Evolutionary conservation across 2,329 filamentous ascomycete species (phyloP).

Genomic region (Rosellinia necatrix): DNA sequence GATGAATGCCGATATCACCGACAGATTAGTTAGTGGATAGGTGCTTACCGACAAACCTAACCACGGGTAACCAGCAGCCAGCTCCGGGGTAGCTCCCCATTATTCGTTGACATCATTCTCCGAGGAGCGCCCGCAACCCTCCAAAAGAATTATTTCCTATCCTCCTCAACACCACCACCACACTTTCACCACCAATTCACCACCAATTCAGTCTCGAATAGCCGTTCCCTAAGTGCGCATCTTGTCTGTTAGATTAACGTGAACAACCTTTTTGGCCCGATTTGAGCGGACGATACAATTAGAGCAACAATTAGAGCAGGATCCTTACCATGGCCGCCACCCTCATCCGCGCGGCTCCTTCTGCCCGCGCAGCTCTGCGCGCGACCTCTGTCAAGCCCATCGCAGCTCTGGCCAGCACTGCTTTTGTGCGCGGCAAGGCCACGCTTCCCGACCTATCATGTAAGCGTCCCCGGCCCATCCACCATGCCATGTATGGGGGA

Average conservation of each 20-base stretch:
- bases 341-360: slow-evolving; percentile 72
- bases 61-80: too few species aligned
- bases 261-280: not conserved
- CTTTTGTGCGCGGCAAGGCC: slow-evolving; percentile 84
- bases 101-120: slow-evolving; percentile 21
- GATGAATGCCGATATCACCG: slow-evolving; percentile 1
- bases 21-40: not conserved
- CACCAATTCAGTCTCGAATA: slow-evolving; percentile 1
- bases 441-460: slow-evolving; percentile 88
- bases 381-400: slow-evolving; percentile 61
- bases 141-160: not conserved
- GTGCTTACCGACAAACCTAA: too few species aligned
- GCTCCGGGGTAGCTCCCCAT: slow-evolving; percentile 4
- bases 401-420: slow-evolving; percentile 71
- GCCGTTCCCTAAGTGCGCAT: too few species aligned
- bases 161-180: not conserved
- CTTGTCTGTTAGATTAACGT: too few species aligned
- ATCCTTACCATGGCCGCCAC: slow-evolving; percentile 71
- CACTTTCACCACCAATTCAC: not conserved
- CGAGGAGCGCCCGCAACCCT: not conserved
- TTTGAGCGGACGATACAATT: slow-evolving; percentile 16
- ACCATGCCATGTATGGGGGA: too few species aligned
- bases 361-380: slow-evolving; percentile 72
- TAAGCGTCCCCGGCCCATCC: too few species aligned
- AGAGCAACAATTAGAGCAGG: too few species aligned